Evolutionary conservation across 768 basidiomycete genomes (phyloP), one percentile per base, ranked within the genome.

Genomic region (Kwoniella mangroviensis): DNA sequence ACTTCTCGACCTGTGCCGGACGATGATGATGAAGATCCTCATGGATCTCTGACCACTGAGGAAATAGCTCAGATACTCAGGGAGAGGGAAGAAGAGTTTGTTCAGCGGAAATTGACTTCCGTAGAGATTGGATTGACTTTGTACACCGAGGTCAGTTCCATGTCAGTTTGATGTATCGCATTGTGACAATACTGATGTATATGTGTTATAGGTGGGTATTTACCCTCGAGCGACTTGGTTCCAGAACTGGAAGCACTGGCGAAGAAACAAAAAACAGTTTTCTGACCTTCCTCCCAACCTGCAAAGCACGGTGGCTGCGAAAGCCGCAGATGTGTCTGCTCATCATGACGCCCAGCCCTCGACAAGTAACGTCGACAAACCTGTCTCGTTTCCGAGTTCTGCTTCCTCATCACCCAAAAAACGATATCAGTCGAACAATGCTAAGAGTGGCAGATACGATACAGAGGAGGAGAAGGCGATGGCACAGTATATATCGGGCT

Each of bases 401-500:
- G 2, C 5, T 13, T 63, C 45, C 21, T n/a, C 42, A 6, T 62
- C 41, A 19, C 60, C 60, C 21, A 21, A 17, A 10, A 62, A 62
- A 45, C 42, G 60, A 42, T 7, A n/a, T 21, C 22, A 49, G 24
- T 12, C 17, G 17, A 42, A 4, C 19, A 22, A 43, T 17, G 49
- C 7, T 24, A 53, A 26, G 45, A 52, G 4, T n/a, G 57, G 22
- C 15, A 19, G 5, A 63, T 70, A 66, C 43, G 60, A 58, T 7
- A 41, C 34, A 21, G 64, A 70, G 22, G 69, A 70, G 26, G 69
- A 70, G 52, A 57, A 34, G 60, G 53, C 43, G 21, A 72, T 72
- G 70, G 59, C 60, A 3, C 19, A 56, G 17, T 58, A 63, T 42
- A 66, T 66, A 9, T 41, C 58, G 10, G 41, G 26, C 4, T 51